These are phyloP conservation scores for Suillus clintonianus DNA, from an alignment of 768 basidiomycete species.

Conservation along the genomic window DNA sequence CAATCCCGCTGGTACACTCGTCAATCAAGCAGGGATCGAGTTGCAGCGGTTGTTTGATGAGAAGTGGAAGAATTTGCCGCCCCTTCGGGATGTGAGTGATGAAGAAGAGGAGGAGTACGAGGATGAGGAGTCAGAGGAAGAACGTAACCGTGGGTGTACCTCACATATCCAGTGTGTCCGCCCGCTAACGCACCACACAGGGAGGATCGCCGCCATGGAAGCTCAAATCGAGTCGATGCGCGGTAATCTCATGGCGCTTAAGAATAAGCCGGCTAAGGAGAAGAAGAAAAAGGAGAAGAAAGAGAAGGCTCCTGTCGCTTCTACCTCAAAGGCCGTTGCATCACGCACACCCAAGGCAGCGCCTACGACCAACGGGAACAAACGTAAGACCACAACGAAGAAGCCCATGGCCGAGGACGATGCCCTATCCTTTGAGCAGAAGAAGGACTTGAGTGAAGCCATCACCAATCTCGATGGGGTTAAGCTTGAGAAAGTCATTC, in stretches of 20 bases:
- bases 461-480: conserved; percentile 83
- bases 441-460: conserved; percentile 96
- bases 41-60: conserved; percentile 89
- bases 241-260: conserved; percentile 65
- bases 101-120: conserved; percentile 68
- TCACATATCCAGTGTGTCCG: conserved; percentile 6
- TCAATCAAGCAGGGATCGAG: conserved; percentile 83
- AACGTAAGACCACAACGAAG: conserved; percentile 62
- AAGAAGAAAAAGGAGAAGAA: conserved; percentile 78
- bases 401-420: conserved; percentile 76
- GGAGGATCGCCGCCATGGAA: conserved; percentile 76
- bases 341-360: conserved; percentile 49
- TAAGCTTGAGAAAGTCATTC: conserved; percentile 87
- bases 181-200: conserved; percentile 39
- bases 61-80: conserved; percentile 83
- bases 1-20: conserved; percentile 86
- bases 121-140: conserved; percentile 66
- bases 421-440: conserved; percentile 90
- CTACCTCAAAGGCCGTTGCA: conserved; percentile 59
- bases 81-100: conserved; percentile 52
- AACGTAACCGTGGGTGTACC: conserved; percentile 54
- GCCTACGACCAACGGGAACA: conserved; percentile 38
- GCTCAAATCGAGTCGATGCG: conserved; percentile 79
- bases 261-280: conserved; percentile 54
- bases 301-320: conserved; percentile 53